phyloP scores from a whole-genome alignment of 2,329 filamentous ascomycete genomes.

The Ceratocystis cubensis region DNA sequence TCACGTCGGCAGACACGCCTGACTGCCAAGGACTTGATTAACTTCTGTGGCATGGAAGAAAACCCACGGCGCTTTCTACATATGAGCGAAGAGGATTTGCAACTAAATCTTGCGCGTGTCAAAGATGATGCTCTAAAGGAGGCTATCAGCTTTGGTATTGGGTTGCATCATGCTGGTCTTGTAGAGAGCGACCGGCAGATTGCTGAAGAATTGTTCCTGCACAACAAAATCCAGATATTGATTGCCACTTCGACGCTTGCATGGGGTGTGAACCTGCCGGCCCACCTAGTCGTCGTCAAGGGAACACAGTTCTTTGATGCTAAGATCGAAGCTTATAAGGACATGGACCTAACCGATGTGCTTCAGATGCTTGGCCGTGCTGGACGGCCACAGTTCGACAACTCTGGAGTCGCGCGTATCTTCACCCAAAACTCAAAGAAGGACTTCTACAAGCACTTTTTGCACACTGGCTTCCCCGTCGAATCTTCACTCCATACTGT shows the following conservation, averaged over 20 bases:
- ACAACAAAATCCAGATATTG: constrained; percentile 96
- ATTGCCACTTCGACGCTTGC: constrained; percentile 92
- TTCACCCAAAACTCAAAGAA: constrained; percentile 98
- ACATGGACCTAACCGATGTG: constrained; percentile 98
- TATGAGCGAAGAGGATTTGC: constrained; percentile 90
- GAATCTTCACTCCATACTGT: constrained; percentile 95
- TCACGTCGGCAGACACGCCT: constrained; percentile 88
- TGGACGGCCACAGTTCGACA: constrained; percentile 91
- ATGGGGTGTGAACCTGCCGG: constrained; percentile 96
- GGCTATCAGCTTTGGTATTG: constrained; percentile 93
- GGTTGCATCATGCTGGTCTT: constrained; percentile 89
- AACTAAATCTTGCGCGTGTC: constrained; percentile 73
- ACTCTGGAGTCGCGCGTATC: constrained; percentile 87
- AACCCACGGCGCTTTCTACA: constrained; percentile 84
- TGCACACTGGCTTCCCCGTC: constrained; percentile 95
- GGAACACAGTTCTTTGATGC: constrained; percentile 97
- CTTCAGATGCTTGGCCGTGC: constrained; percentile 95
- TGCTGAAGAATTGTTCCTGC: constrained; percentile 85
- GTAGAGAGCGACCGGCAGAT: constrained; percentile 88
- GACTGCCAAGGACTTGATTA: constrained; percentile 92
- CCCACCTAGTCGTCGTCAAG: constrained; percentile 93
- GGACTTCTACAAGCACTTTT: constrained; percentile 97
- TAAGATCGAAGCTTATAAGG: constrained; percentile 93
- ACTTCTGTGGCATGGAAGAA: constrained; percentile 96
- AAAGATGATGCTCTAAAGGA: constrained; percentile 89